Base-by-base conservation (phyloP, 106 monocot species). In the Dendrobium officinale region DNA sequence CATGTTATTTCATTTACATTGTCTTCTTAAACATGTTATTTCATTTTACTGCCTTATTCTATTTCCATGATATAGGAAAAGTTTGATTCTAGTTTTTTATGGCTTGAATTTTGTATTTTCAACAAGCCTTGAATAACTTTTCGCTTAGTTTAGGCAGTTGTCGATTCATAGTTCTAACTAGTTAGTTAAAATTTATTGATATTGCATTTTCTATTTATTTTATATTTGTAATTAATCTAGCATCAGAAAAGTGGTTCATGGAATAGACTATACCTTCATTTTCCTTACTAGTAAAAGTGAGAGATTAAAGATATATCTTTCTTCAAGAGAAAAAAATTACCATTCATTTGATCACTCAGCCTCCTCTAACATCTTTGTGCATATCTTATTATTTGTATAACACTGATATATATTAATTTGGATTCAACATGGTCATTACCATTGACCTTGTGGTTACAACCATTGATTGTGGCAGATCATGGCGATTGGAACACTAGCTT, bases 401-500 rank as follows among this genome's bases (percentile, higher is more conserved):
- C 22, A 61, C 61, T 20, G 22, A 61, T 61, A 20, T n/a, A 18
- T 61, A 61, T 1, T 66, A 66, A 24, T 26, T 24, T 66, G 6
- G 64, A 22, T 66, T 66, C 64, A 66, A 66, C 26, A 9, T 6
- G n/a, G 64, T 15, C n/a, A 18, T 58, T 58, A 22, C 9, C 6
- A 9, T 13, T 75, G 74, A 75, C 54, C 66, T 1, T 42, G 43
- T 44, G 15, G 54, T 82, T 47, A 77, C 59, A 70, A 72, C 48
- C 43, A 9, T 77, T 68, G 51, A 16, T 56, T 85, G 72, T 84
- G 79, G 41, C 85, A 98, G 97, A 85, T 94, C 68, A 98, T 98
- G 97, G 97, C 94, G 54, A 94, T 98, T 83, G 97, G 92, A 79
- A 98, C 97, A n/a, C 83, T 94, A 54, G 94, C 97, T 49, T 81